Percentiles rank a stretch among this genome's conserved stretches.
Conservation (phyloP, 2,329 filamentous ascomycete genomes). For the Aciculosporium take region DNA sequence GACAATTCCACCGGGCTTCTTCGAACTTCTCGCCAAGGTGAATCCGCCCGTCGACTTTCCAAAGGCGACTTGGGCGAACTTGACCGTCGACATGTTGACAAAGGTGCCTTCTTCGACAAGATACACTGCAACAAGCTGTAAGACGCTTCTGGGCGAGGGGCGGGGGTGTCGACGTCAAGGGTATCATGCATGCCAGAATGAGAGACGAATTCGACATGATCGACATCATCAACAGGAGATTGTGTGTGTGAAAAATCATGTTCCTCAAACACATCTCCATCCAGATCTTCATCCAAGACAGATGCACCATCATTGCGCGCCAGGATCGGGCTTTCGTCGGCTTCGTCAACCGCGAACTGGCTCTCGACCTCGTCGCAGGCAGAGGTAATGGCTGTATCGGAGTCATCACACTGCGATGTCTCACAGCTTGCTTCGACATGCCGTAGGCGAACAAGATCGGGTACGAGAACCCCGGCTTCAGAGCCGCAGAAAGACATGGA, state of each 20-base stretch:
- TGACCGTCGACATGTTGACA: slow-evolving; percentile 18
- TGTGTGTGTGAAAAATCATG: slow-evolving; percentile 22
- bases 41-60: slow-evolving; percentile 13
- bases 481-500: slow-evolving; percentile 39
- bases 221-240: slow-evolving; percentile 24
- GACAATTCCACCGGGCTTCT: slow-evolving; percentile 32
- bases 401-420: slow-evolving; percentile 30
- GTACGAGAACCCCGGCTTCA: slow-evolving; percentile 27
- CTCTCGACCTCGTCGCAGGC: slow-evolving; percentile 32
- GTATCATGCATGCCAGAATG: slow-evolving; percentile 16
- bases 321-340: slow-evolving; percentile 16
- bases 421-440: slow-evolving; percentile 26
- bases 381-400: slow-evolving; percentile 29
- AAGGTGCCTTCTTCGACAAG: slow-evolving; percentile 18
- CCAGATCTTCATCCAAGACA: slow-evolving; percentile 20
- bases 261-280: too few species aligned
- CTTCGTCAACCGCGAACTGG: slow-evolving; percentile 18
- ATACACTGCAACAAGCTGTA: slow-evolving; percentile 21
- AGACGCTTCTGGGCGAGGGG: slow-evolving; percentile 24
- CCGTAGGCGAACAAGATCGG: slow-evolving; percentile 16
- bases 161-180: slow-evolving; percentile 29
- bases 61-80: slow-evolving; percentile 22
- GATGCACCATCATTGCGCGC: slow-evolving; percentile 18
- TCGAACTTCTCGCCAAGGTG: slow-evolving; percentile 19
- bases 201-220: slow-evolving; percentile 12